Evolutionary conservation across 179 eudicot genomes (phyloP).

Genomic region (Sideroxylon spinosum): DNA sequence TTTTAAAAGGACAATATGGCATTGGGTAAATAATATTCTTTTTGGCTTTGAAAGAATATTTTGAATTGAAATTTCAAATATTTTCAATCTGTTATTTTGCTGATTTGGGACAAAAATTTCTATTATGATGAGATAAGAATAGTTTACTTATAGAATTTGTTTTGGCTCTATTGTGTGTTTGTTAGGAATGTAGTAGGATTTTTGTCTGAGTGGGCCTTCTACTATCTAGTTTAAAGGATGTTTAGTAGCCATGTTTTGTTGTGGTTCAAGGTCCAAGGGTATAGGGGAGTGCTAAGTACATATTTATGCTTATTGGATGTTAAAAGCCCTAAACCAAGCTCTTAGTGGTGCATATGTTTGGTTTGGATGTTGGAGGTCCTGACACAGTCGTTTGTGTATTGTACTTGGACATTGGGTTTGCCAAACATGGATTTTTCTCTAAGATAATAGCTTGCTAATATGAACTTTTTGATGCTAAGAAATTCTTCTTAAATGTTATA

Average conservation of each 20-base stretch:
- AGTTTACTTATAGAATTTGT: neutral
- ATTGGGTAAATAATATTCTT: neutral
- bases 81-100: neutral
- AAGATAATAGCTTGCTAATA: neutral
- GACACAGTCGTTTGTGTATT: neutral
- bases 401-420: neutral
- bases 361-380: neutral
- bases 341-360: neutral
- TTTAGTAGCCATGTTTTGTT: neutral
- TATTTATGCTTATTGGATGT: neutral
- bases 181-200: neutral
- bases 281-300: neutral
- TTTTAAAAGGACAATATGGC: neutral
- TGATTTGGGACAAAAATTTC: neutral
- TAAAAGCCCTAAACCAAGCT: neutral
- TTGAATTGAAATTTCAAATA: neutral
- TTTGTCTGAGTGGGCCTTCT: neutral
- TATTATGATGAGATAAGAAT: neutral
- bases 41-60: neutral
- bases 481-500: neutral
- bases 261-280: neutral
- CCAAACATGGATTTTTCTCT: neutral
- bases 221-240: neutral
- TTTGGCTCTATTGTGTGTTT: neutral
- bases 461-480: neutral